Conservation (phyloP, 73 alveolate species). For the Durusdinium trenchii region DNA sequence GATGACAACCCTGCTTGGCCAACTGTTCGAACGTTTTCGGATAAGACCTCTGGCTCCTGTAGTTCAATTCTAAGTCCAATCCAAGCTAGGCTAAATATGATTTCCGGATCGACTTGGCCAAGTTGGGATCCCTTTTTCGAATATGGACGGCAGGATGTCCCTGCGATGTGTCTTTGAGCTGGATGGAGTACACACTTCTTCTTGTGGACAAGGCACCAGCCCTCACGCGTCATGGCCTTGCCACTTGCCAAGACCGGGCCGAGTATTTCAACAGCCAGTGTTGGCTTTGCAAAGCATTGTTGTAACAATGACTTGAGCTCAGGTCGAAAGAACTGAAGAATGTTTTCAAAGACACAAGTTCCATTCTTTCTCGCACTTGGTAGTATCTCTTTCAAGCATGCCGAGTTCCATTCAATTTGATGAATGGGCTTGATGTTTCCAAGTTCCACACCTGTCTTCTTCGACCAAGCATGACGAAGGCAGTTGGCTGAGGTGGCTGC, state of each 20-base stretch:
- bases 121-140: not conserved
- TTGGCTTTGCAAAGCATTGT: not conserved
- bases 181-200: not conserved
- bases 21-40: not conserved
- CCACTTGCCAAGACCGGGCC: not conserved
- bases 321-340: not conserved
- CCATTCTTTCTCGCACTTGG: not conserved
- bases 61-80: not conserved
- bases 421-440: not conserved
- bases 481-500: not conserved
- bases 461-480: not conserved
- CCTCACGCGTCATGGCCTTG: not conserved
- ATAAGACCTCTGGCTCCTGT: not conserved
- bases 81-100: not conserved
- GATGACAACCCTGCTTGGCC: not conserved
- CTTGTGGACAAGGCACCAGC: not conserved
- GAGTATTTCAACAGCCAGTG: not conserved
- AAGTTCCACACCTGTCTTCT: not conserved
- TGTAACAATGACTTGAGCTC: not conserved
- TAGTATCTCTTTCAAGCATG: slow-evolving; percentile 6
- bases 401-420: not conserved
- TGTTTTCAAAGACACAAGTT: not conserved
- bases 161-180: not conserved
- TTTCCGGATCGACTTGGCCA: not conserved
- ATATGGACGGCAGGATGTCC: not conserved